Evolutionary conservation across 192 early-diverging fungal species (phyloP), one percentile per base, ranked within the genome.

Genomic region (Coemansia sp.): DNA sequence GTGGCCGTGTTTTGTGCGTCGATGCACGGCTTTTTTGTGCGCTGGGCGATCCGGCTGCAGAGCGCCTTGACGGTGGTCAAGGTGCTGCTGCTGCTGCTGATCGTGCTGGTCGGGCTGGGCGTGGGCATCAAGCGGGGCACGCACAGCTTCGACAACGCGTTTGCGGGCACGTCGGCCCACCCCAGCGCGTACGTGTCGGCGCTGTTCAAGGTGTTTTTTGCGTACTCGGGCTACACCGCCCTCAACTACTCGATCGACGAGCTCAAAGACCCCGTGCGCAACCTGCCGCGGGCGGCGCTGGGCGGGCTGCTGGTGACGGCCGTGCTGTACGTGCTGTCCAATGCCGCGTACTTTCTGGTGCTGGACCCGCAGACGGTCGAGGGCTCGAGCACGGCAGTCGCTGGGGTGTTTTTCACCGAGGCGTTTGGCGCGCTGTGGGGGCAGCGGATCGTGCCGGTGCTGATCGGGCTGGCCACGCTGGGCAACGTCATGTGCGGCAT

Each of bases 171-270:
- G 2, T 60, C 63, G 40, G 34, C 43, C 3, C 60, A 66, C 34
- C 54, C 78, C 2, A 63, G 60, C 34, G 62, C 58, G 1, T 80
- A 80, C 36, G 56, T 60, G 30, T 58, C 60, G 26, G 78, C 78
- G 37, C 57, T 81, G 14, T 76, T 73, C 61, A 76, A 76, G 42
- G 82, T 80, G 53, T 62, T 81, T 20, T 84, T 72, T 44, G 75
- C 81, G 6, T 87, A 83, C 43, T 69, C 80, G 30, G 85, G 85
- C 11, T 87, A 74, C 66, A 79, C 70, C 15, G 74, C 81, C 41
- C 60, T 83, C 14, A 81, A 83, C 56, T 87, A 85, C 66, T 76
- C 75, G 3, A 71, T 84, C 1, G 84, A 79, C 53, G 85, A 87
- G 64, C 67, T 87, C 44, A 54, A 69, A 9, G 56, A 66, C 37